A percentile compares a stretch with the other conserved stretches of the same genome.
Evolutionary conservation across 1,284 basidiomycete species (phyloP).

Genomic region (Porogramme epimiltina): DNA sequence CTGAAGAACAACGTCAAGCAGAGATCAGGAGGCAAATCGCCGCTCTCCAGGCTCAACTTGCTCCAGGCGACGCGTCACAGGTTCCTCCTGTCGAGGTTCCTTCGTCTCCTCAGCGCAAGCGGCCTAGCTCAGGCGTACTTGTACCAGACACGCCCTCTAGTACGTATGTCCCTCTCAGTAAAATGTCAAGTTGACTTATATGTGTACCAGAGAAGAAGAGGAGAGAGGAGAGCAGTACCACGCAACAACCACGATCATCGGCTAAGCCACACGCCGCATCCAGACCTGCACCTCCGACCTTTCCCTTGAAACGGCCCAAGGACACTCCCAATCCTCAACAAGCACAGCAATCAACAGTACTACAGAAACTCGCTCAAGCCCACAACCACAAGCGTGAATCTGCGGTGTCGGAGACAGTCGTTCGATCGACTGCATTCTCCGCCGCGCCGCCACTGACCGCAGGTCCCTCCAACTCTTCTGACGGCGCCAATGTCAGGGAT

Average conservation of each 20-base stretch:
- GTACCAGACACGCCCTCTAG: slow-evolving; percentile 73
- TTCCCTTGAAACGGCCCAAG: background rate
- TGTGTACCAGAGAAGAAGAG: slow-evolving; percentile 46
- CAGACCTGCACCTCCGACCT: background rate
- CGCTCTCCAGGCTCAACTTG: slow-evolving; percentile 44
- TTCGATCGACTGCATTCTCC: slow-evolving; percentile 46
- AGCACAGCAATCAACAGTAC: slow-evolving; percentile 43
- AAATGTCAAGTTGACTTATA: background rate
- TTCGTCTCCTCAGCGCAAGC: slow-evolving; percentile 53
- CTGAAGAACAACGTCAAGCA: slow-evolving; percentile 30
- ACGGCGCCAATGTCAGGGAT: slow-evolving; percentile 45
- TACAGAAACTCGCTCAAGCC: slow-evolving; percentile 48
- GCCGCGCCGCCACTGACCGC: slow-evolving; percentile 29
- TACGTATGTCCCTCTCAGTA: slow-evolving; percentile 34
- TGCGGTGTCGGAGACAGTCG: slow-evolving; percentile 17
- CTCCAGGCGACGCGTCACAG: slow-evolving; percentile 25
- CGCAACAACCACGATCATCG: background rate
- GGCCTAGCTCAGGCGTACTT: slow-evolving; percentile 43
- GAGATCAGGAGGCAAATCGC: slow-evolving; percentile 46
- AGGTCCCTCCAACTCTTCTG: background rate
- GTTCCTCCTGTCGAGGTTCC: slow-evolving; percentile 14
- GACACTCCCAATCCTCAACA: slow-evolving; percentile 25
- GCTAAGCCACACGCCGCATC: background rate
- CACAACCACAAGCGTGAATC: slow-evolving; percentile 25
- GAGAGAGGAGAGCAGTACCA: slow-evolving; percentile 6